These are phyloP conservation scores for Boletellus dicymbophilus DNA, from an alignment of 1,284 basidiomycete species.

Conservation along the genomic window DNA sequence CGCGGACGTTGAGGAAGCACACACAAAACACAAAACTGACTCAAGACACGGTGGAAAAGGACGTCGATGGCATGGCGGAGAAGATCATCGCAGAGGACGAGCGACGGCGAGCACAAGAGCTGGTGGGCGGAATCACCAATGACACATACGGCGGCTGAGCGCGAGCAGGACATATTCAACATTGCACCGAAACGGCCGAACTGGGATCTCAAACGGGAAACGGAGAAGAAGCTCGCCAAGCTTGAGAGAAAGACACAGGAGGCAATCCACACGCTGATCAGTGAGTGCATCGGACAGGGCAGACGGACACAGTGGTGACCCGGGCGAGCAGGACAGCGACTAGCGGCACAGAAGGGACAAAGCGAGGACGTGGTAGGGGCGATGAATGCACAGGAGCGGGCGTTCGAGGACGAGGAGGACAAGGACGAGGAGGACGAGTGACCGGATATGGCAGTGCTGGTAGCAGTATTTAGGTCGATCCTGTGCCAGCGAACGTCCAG, in stretches of 20 bases:
- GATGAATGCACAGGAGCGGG: constrained; percentile 69
- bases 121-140: constrained; percentile 55
- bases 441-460: constrained; percentile 26
- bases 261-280: constrained; percentile 89
- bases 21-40: constrained; percentile 52
- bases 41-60: constrained; percentile 87
- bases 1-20: constrained; percentile 74
- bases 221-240: constrained; percentile 86
- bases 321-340: constrained; percentile 59
- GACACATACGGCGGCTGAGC: constrained; percentile 9
- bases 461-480: constrained; percentile 21
- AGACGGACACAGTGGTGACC: constrained; percentile 20
- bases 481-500: background rate
- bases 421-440: constrained; percentile 3
- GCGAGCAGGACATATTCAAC: constrained; percentile 85
- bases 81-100: constrained; percentile 86
- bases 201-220: constrained; percentile 96
- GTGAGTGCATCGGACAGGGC: constrained; percentile 48
- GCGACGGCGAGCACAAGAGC: constrained; percentile 79
- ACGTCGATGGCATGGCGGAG: constrained; percentile 84
- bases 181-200: constrained; percentile 96
- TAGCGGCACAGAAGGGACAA: constrained; percentile 75
- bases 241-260: constrained; percentile 92
- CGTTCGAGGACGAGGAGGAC: constrained; percentile 44
- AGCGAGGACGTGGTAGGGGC: constrained; percentile 77